Percentiles rank a stretch among this genome's conserved stretches.
Evolutionary conservation across 2,329 filamentous ascomycete species (phyloP).

Genomic region (Annulohypoxylon truncatum): DNA sequence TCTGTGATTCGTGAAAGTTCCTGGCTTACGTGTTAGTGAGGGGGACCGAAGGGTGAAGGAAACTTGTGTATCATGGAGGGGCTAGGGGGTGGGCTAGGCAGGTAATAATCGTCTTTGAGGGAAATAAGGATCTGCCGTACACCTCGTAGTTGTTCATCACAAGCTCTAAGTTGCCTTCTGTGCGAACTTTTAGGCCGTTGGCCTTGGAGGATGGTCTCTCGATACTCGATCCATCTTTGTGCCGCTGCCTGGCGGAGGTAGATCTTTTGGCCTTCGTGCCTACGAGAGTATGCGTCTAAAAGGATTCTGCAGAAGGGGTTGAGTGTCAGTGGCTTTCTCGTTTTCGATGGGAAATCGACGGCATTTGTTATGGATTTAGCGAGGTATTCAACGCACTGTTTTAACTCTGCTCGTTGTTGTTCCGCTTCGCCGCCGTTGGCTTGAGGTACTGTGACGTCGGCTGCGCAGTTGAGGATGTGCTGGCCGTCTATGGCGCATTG

Average conservation of each 20-base stretch:
- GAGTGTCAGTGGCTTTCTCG: conserved; percentile 29
- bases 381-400: conserved; percentile 62
- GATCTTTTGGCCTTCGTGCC: conserved; percentile 74
- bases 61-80: conserved; percentile 7
- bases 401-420: conserved; percentile 71
- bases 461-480: conserved; percentile 72
- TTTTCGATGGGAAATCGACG: not conserved
- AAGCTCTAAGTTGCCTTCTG: conserved; percentile 62
- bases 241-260: conserved; percentile 70
- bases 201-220: conserved; percentile 65
- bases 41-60: not conserved
- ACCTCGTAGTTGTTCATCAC: conserved; percentile 66
- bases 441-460: conserved; percentile 69
- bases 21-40: conserved; percentile 50
- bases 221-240: conserved; percentile 68
- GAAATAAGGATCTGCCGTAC: conserved; percentile 55
- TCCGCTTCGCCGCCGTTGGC: conserved; percentile 66
- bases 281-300: conserved; percentile 69
- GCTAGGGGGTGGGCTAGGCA: conserved; percentile 7
- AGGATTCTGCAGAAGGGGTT: conserved; percentile 58
- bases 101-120: conserved; percentile 1
- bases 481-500: conserved; percentile 73
- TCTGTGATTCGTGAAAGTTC: conserved; percentile 70
- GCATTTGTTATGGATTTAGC: not conserved
- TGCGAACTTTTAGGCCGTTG: conserved; percentile 60